Evolutionary conservation across 2,329 filamentous ascomycete species (phyloP).

Genomic region (Colletotrichum cereale): DNA sequence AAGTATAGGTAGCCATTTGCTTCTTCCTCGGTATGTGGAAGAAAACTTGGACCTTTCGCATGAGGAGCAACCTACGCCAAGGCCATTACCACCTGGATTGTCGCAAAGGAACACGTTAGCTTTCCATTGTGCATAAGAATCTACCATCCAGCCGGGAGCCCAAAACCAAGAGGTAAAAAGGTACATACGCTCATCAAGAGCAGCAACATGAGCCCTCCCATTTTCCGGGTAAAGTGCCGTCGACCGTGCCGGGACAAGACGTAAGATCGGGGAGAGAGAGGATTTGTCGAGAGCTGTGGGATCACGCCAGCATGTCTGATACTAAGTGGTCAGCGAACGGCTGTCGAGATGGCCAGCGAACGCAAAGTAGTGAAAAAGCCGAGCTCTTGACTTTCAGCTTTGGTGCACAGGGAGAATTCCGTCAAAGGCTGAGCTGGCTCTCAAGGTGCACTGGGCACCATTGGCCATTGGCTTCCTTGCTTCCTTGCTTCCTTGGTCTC

Average conservation of each 20-base stretch:
- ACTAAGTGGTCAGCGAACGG: conserved; percentile 8
- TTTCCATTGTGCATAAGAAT: conserved; percentile 8
- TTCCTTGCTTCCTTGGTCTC: conserved; percentile 2
- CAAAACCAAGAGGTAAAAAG: conserved; percentile 3
- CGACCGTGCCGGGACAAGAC: conserved; percentile 10
- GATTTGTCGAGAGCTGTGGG: conserved; percentile 15
- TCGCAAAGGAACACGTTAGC: conserved; percentile 18
- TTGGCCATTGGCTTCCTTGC: conserved; percentile 28
- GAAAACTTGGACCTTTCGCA: conserved; percentile 26
- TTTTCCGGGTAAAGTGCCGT: conserved; percentile 43
- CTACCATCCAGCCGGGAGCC: conserved; percentile 28
- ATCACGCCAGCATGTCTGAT: conserved; percentile 35
- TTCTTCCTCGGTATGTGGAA: not conserved
- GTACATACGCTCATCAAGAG: conserved; percentile 56
- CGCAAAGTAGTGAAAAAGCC: not conserved
- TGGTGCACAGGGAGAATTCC: conserved; percentile 34
- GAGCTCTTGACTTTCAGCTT: conserved; percentile 26
- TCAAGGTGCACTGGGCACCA: conserved; percentile 14
- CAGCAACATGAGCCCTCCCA: conserved; percentile 56
- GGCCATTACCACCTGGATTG: conserved; percentile 66
- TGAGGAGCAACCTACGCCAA: conserved; percentile 61
- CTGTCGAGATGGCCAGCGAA: not conserved
- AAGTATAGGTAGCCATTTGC: conserved; percentile 10
- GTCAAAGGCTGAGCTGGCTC: conserved; percentile 30
- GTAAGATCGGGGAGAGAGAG: conserved; percentile 2